Base-by-base conservation (phyloP, 495 filamentous ascomycete genomes). In the Penicillium waksmanii region DNA sequence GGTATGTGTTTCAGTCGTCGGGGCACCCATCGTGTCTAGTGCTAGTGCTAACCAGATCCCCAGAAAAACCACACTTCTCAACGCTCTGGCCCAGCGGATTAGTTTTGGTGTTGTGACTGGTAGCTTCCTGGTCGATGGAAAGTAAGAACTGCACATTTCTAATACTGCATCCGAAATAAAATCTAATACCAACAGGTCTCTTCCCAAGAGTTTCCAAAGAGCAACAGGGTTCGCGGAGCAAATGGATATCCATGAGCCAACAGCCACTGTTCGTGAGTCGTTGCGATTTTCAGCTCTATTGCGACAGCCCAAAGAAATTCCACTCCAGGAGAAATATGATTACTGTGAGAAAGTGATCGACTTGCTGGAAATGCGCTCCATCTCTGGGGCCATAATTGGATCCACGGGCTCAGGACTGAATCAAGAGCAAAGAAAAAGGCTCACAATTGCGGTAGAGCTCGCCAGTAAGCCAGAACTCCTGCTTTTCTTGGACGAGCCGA, bases 401-500 rank as follows among this genome's bases (percentile, higher is more conserved):
- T 71, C 70, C 3, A 64, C 73, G 3, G 83, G 83, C 3, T 71
- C 71, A 2, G 86, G 86, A 7, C 60, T 88, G 34, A 84, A 84
- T 50, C 77, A 82, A 40, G 86, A 87, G 57, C 86, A 88, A 61
- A 75, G 85, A 7, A 88, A 89, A 61, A 73, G 83, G 21, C 73
- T 89, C 23, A 89, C 84, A 7, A 90, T 90, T 49, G 89, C 81
- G 3, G 86, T 91, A 6, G 89, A 92, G 63, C 72, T 92, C 5
- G 88, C 84, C 9, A 83, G 80, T 15, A 91, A 88, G 59, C 88
- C 82, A 15, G 84, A 84, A 52, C 65, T 90, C 11, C 66, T 92
- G 5, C 79, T 93, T 34, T 93, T 93, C 64, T 70, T 93, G 15
- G 89, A 93, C 63, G 89, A 93, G 59, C 90, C 91, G 3, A 93